Conservation (phyloP, 257 asterid genomes). For the Thymus quinquecostatus region DNA sequence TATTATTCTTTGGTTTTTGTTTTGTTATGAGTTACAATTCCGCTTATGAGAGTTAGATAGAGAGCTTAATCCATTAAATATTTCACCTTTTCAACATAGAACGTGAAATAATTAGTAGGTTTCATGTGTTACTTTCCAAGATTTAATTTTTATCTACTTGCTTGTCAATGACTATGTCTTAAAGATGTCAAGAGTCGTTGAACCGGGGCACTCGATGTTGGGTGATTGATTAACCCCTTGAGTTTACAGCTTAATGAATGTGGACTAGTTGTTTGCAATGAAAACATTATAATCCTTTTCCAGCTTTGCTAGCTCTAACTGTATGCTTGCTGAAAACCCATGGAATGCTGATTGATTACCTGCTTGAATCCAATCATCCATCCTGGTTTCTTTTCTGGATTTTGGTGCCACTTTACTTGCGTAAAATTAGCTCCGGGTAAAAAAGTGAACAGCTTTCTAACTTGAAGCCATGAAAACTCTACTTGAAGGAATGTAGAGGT, state of each 20-base stretch:
- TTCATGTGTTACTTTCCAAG: neutral
- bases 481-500: neutral
- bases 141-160: slow-evolving; percentile 1
- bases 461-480: neutral
- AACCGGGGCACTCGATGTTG: neutral
- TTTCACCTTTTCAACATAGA: neutral
- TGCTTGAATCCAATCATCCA: neutral
- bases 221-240: neutral
- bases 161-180: neutral
- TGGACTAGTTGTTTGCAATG: neutral
- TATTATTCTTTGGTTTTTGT: neutral
- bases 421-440: neutral
- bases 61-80: neutral
- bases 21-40: neutral
- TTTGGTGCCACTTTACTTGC: neutral
- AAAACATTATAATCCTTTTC: neutral
- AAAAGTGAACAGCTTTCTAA: neutral
- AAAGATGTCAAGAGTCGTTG: neutral
- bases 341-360: slow-evolving; percentile 1
- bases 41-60: neutral
- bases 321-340: neutral
- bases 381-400: neutral
- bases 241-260: neutral
- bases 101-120: neutral
- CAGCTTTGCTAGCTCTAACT: neutral